Conservation (phyloP, 2,329 filamentous ascomycete species). For the Akanthomyces uredinophilus region DNA sequence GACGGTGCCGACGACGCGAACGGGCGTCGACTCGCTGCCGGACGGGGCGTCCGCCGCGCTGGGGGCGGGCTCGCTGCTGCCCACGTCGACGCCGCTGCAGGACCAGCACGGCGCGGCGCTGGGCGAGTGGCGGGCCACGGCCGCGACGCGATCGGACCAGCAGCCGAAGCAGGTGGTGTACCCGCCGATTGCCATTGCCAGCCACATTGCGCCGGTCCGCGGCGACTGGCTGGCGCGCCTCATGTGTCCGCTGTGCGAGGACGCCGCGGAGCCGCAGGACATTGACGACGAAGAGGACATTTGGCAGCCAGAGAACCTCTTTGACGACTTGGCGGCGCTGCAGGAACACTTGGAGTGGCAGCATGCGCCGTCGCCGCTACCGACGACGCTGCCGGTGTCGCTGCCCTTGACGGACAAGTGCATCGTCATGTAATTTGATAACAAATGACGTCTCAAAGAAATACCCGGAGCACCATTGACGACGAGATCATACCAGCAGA, state of each 20-base stretch:
- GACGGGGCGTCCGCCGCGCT: slow-evolving; percentile 16
- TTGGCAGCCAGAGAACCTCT: slow-evolving; percentile 45
- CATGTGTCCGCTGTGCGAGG: slow-evolving; percentile 53
- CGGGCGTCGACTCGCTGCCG: slow-evolving; percentile 25
- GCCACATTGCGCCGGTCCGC: slow-evolving; percentile 46
- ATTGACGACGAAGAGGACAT: slow-evolving; percentile 47
- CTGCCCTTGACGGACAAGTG: slow-evolving; percentile 36
- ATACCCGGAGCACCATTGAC: neutral
- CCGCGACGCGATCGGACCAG: slow-evolving; percentile 33
- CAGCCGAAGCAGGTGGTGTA: slow-evolving; percentile 50
- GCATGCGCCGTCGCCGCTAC: slow-evolving; percentile 39
- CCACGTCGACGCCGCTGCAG: slow-evolving; percentile 17
- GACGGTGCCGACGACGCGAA: slow-evolving; percentile 44
- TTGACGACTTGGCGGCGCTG: slow-evolving; percentile 44
- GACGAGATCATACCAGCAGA: neutral
- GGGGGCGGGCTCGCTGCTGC: slow-evolving; percentile 23
- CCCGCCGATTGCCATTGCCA: slow-evolving; percentile 53
- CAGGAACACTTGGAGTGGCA: slow-evolving; percentile 54
- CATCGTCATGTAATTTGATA: slow-evolving; percentile 38
- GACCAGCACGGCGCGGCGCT: slow-evolving; percentile 24
- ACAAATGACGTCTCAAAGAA: neutral
- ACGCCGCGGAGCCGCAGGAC: slow-evolving; percentile 39
- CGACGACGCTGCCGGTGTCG: slow-evolving; percentile 29
- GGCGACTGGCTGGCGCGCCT: slow-evolving; percentile 49
- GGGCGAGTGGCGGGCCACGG: slow-evolving; percentile 50